Percentiles rank a stretch among this genome's conserved stretches.
Conservation (phyloP, 1,284 basidiomycete genomes). For the Lignosus rhinocerotis region DNA sequence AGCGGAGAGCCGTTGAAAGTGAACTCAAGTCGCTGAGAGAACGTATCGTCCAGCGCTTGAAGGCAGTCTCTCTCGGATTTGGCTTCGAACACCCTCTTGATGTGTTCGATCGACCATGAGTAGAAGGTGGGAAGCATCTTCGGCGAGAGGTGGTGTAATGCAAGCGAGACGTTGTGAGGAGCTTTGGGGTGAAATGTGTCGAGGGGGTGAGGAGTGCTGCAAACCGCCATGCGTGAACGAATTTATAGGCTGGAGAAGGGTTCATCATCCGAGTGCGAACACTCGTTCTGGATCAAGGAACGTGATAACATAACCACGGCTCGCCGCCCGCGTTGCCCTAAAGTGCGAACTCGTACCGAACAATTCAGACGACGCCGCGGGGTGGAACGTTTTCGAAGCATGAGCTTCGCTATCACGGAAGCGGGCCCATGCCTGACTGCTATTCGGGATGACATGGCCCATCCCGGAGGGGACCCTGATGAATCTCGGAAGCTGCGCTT, state of each 20-base stretch:
- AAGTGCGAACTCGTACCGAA: conserved; percentile 5
- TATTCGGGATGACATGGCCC: conserved; percentile 16
- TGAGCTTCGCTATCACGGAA: conserved; percentile 23
- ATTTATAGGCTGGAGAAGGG: conserved; percentile 13
- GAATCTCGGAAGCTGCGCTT: conserved; percentile 8
- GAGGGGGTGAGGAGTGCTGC: neutral
- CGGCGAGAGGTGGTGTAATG: neutral
- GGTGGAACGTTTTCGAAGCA: conserved; percentile 7
- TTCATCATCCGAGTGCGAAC: conserved; percentile 2
- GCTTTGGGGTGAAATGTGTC: neutral
- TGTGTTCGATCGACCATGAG: conserved; percentile 55
- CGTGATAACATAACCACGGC: conserved; percentile 14
- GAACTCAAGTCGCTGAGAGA: conserved; percentile 42
- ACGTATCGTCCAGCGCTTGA: conserved; percentile 48
- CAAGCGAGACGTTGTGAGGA: neutral
- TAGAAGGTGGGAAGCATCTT: conserved; percentile 43
- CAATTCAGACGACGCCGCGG: conserved; percentile 3
- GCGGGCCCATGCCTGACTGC: conserved; percentile 4
- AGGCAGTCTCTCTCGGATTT: conserved; percentile 43
- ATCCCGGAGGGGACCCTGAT: conserved; percentile 12
- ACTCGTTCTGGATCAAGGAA: conserved; percentile 10
- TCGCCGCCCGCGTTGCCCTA: conserved; percentile 6
- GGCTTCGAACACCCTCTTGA: conserved; percentile 53
- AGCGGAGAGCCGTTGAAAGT: conserved; percentile 48
- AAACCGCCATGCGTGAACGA: conserved; percentile 1